A percentile compares a stretch with the other conserved stretches of the same genome.
phyloP scores from a whole-genome alignment of 305 asterid genomes.

The Fraxinus ornus region DNA sequence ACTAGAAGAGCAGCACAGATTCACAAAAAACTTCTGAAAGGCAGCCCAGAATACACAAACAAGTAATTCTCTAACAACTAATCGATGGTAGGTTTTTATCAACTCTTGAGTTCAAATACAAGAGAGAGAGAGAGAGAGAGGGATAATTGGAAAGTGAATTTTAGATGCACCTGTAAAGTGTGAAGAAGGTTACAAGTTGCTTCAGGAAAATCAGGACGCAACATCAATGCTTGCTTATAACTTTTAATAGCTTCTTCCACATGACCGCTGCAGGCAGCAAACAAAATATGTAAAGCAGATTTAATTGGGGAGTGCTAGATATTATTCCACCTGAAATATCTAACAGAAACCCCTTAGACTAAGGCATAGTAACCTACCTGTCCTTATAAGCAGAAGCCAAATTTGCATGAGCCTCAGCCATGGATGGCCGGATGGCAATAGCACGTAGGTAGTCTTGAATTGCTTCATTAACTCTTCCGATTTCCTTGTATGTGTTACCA shows the following conservation, averaged over 20 bases:
- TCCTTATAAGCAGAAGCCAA: constrained; percentile 99
- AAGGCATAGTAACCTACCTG: constrained; percentile 44
- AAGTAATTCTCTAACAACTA: background rate
- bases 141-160: background rate
- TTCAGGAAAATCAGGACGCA: constrained; percentile 97
- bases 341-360: background rate
- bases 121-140: background rate
- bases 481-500: constrained; percentile 92
- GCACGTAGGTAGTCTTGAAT: constrained; percentile 88
- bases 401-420: constrained; percentile 99
- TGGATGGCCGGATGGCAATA: constrained; percentile 74
- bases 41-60: constrained; percentile 10
- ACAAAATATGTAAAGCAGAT: constrained; percentile 7
- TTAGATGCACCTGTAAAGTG: constrained; percentile 69
- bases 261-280: constrained; percentile 59
- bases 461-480: constrained; percentile 94
- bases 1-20: constrained; percentile 19
- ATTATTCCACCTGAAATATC: constrained; percentile 6
- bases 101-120: constrained; percentile 11
- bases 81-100: background rate
- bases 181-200: constrained; percentile 98
- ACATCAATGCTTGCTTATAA: constrained; percentile 78
- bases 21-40: background rate
- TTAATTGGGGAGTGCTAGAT: background rate
- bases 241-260: constrained; percentile 94